These are phyloP conservation scores for Haematococcus sp. DNA, from an alignment of 139 green algal species.

Conservation along the genomic window DNA sequence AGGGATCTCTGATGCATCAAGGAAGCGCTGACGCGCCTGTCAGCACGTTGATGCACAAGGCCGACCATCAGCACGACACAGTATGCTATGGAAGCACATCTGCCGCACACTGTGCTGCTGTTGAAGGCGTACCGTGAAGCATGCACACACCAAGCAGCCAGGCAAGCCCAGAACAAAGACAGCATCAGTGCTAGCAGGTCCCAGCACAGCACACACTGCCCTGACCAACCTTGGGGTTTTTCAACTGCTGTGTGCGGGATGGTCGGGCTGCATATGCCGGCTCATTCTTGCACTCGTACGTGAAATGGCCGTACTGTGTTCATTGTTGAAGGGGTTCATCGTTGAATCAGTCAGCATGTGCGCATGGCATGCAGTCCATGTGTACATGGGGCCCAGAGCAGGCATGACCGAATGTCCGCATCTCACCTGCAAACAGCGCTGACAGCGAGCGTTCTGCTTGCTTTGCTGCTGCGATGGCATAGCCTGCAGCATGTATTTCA, in stretches of 20 bases:
- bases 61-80: background rate
- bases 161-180: too few relatives aligned
- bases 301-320: slow-evolving; percentile 67
- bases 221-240: slow-evolving; percentile 50
- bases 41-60: too few relatives aligned
- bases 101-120: background rate
- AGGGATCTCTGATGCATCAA: slow-evolving; percentile 50
- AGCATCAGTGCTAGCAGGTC: too few relatives aligned
- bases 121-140: too few relatives aligned
- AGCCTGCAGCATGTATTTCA: slow-evolving; percentile 11
- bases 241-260: slow-evolving; percentile 69
- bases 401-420: background rate
- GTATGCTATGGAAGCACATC: too few relatives aligned
- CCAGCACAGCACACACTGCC: background rate
- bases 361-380: background rate
- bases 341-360: background rate
- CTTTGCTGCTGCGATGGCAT: slow-evolving; percentile 6
- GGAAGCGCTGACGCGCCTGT: slow-evolving; percentile 41
- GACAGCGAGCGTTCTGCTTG: slow-evolving; percentile 18
- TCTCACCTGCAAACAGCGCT: slow-evolving; percentile 35
- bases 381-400: too few relatives aligned
- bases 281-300: slow-evolving; percentile 75
- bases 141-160: background rate
- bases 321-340: slow-evolving; percentile 1
- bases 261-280: slow-evolving; percentile 56